Base-by-base conservation (phyloP, 345 rosid genomes). In the Isatis tinctoria region DNA sequence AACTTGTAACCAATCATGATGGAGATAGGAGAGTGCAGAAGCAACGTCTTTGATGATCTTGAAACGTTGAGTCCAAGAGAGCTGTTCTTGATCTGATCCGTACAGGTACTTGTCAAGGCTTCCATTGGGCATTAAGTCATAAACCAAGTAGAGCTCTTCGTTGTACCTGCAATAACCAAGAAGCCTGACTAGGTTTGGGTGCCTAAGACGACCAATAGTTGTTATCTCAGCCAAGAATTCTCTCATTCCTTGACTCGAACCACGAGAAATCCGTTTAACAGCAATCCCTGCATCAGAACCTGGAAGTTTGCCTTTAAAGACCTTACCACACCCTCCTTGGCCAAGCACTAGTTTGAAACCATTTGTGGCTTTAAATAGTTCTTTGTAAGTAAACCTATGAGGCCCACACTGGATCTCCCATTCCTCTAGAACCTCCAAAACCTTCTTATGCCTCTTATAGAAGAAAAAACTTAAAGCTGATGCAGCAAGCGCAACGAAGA, bases 61-160 rank as follows among this genome's bases (percentile, higher is more conserved):
- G 82, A 74, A 83, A 28, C 87, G 72, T 40, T 84, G 86, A 35
- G 65, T 70, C 90, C 90, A 84, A 2, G 59, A 70, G 17, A 86
- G 85, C 5, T 49, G 18, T 68, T 74, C 73, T 12, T 78, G 53
- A 83, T 82, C 28, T 16, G 78, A 36, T 35, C 41, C 71, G 35
- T 56, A 35, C 67, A 74, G 78, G 60, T 70, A 81, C 74, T 32
- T 66, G 78, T 86, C 88, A 44, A 86, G 83, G 62, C 90, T 85
- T 27, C 85, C 85, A 51, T 85, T 85, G 5, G 83, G 87, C 87
- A 85, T 81, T 36, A 69, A 68, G 60, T 85, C 88, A 60, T 83
- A 85, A 10, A 85, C 86, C 10, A 85, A 52, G 56, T 79, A 69
- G 64, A 85, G 81, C 45, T 79, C 83, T 44, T 78, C 83, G 33